Evolutionary conservation across 164 flowering plant genomes (phyloP).

Genomic region (Hamamelis virginiana): DNA sequence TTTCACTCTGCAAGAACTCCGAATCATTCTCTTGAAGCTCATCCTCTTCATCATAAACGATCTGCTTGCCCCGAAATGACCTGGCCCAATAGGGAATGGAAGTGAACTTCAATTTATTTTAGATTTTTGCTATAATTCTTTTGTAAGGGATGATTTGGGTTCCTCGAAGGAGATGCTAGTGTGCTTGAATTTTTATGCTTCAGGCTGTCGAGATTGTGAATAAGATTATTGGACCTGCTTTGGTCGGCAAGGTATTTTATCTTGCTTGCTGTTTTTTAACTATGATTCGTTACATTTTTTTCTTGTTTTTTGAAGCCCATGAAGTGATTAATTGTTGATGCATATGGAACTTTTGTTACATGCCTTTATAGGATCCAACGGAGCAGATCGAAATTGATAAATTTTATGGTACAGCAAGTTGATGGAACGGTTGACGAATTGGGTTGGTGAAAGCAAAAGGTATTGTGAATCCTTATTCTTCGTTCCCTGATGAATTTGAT

Average conservation of each 20-base stretch:
- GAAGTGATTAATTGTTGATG: neutral
- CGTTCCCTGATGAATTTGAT: neutral
- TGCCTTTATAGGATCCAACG: constrained; percentile 61
- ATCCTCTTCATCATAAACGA: constrained; percentile 6
- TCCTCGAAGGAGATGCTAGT: too few relatives aligned
- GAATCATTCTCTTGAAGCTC: constrained; percentile 11
- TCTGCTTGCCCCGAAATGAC: too few relatives aligned
- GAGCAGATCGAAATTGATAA: constrained; percentile 70
- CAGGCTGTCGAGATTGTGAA: constrained; percentile 66
- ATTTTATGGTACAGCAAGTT: constrained; percentile 82
- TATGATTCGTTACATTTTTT: neutral
- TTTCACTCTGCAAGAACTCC: neutral
- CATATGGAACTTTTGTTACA: neutral
- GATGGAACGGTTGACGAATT: constrained; percentile 91
- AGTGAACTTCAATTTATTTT: too few relatives aligned
- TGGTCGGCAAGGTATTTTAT: constrained; percentile 49
- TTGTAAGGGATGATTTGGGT: neutral
- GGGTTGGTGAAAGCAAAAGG: constrained; percentile 99
- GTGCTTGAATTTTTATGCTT: neutral
- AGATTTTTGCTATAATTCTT: neutral
- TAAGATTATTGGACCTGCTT: constrained; percentile 51
- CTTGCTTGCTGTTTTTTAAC: neutral
- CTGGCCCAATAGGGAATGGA: too few relatives aligned
- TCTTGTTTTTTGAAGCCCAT: neutral
- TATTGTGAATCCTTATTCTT: constrained; percentile 11